Evolutionary conservation across 1,284 basidiomycete genomes (phyloP), one percentile per base, ranked within the genome.

Genomic region (Flammula alnicola): DNA sequence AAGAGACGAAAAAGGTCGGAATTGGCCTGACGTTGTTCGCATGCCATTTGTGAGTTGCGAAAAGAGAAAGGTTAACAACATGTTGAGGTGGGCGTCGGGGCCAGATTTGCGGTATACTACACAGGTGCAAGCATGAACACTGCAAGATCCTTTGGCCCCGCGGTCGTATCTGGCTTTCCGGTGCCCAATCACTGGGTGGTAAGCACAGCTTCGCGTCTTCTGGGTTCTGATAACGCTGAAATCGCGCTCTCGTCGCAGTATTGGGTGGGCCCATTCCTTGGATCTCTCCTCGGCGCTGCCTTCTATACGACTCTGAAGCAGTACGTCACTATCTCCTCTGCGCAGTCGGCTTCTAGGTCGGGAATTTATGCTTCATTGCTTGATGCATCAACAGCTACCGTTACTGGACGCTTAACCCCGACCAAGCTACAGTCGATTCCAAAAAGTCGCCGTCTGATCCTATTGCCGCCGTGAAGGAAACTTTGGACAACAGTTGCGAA

Each of bases 91-190:
- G 20, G 9, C 12, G 25, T 40, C n/a, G n/a, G n/a, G n/a, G n/a
- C n/a, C 32, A 79, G 77, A 3, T 78, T 73, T 47, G 75, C 78
- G 0, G 74, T 81, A 2, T 75, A 70, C 53, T 85, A 78, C 58
- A 84, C 81, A 0, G 81, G 83, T 4, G 81, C 77, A 9, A 74
- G 73, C 11, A 79, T 83, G 77, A 91, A 91, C 63, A 84, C 86
- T 1, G 88, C 89, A 11, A 78, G 88, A 55, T 71, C 87, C 0
- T 90, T 91, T 63, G 89, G 88, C 1, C 89, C 89, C 0, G 84
- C 87, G 3, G 83, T 82, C 11, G 74, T 91, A 31, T 74, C 79
- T 1, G 78, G 80, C 5, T 91, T 89, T 62, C 66, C 71, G 1
- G 61, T 68, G 27, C 55, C 66, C 16, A 65, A 74, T 16, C 86